Evolutionary conservation across 2,329 filamentous ascomycete genomes (phyloP), one percentile per base, ranked within the genome.

Genomic region (Fulvia fulva): DNA sequence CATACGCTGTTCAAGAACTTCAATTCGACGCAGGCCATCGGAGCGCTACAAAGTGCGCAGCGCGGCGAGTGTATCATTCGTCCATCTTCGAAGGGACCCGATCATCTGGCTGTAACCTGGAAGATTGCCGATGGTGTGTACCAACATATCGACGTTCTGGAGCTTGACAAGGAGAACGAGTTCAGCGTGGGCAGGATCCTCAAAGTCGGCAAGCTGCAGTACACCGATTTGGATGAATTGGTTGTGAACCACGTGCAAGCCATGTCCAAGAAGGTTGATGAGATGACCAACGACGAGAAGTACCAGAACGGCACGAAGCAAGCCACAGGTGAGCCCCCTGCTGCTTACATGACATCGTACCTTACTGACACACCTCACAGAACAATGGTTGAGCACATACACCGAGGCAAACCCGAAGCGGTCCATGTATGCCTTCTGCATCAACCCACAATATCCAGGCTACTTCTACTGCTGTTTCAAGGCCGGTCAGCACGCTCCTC

Each of bases 391-490:
- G 65, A 90, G 88, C 30, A 96, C 91, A 11, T 99, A 97, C 77
- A 94, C 93, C 69, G 89, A 94, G 73, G 94, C 94, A 73, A 97
- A 99, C 74, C 93, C 94, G 11, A 92, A 88, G 71, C 90, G 92
- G 62, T 95, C 90, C 61, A 89, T 91, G 65, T 99, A 99, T 74
- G 89, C 90, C 47, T 97, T 99, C 81, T 97, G 93, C 81, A 87
- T 96, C 72, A 91, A 97, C 72, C 83, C 88, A 32, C 92, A 92
- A 75, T 88, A 93, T 72, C 90, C 94, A 0, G 94, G 94, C 32
- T 96, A 96, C 79, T 99, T 99, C 77, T 88, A 86, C 78, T 83
- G 99, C 43, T 96, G 91, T 78, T 99, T 97, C 85, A 97, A 97
- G 78, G 90, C 91, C 23, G 93, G 90, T 61, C 83, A 87, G 67